These are phyloP conservation scores for Crithidia sp. DNA, from an alignment of 208 protist species.

Conservation along the genomic window DNA sequence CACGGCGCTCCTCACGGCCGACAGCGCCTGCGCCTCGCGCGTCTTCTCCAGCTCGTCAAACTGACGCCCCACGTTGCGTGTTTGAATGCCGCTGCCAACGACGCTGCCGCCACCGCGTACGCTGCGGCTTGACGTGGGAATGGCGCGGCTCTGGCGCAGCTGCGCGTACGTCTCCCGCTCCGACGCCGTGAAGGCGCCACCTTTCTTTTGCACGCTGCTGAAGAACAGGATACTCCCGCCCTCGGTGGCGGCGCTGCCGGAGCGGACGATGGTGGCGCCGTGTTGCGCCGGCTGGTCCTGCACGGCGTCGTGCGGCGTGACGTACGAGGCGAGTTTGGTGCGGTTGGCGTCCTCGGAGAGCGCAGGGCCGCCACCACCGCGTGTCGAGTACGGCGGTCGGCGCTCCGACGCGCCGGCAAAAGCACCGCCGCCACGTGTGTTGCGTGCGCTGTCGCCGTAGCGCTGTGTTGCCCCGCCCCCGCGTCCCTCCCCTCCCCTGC, in stretches of 20 bases:
- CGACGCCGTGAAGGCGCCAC: conserved; percentile 76
- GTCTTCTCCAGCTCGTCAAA: conserved; percentile 39
- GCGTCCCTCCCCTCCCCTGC: background rate
- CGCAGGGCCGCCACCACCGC: background rate
- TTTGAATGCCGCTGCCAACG: conserved; percentile 24
- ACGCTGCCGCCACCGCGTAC: conserved; percentile 29
- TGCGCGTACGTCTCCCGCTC: conserved; percentile 73
- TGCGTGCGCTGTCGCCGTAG: background rate
- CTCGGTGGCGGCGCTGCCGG: conserved; percentile 44
- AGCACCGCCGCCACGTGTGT: background rate
- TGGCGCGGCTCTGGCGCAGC: conserved; percentile 57
- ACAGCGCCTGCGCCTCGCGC: conserved; percentile 34
- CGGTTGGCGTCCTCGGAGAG: conserved; percentile 22
- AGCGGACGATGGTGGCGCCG: conserved; percentile 72
- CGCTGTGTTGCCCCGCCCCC: background rate
- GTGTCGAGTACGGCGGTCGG: background rate
- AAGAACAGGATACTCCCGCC: conserved; percentile 77
- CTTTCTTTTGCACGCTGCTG: conserved; percentile 82
- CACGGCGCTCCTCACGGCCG: conserved; percentile 30
- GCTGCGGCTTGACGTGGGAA: conserved; percentile 42
- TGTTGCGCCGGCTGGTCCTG: conserved; percentile 71
- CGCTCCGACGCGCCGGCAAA: background rate
- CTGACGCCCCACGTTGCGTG: conserved; percentile 22
- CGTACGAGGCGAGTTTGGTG: conserved; percentile 40
- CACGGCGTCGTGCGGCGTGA: conserved; percentile 67